These are phyloP conservation scores for Luffa acutangula DNA, from an alignment of 306 rosid species.

Conservation along the genomic window DNA sequence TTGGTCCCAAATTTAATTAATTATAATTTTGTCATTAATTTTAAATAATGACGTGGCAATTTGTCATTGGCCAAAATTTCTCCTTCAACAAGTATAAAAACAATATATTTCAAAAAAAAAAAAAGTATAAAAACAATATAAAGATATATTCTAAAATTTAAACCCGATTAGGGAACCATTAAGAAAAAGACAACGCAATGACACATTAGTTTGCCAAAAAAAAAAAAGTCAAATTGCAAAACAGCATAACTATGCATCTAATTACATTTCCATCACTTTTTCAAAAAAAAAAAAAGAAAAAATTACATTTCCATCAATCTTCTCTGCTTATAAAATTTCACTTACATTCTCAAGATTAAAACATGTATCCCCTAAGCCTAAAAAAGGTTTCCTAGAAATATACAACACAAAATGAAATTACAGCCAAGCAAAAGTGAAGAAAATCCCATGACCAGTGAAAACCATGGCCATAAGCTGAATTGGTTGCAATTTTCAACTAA, in stretches of 20 bases:
- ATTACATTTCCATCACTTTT: not conserved
- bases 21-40: no score
- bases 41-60: no score
- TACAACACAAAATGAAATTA: not conserved
- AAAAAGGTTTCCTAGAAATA: not conserved
- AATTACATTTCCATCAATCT: not conserved
- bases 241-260: not conserved
- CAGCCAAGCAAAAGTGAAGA: not conserved
- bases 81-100: no score
- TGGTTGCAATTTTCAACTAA: not conserved
- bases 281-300: no score
- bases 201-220: not conserved
- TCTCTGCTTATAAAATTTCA: not conserved
- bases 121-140: no score
- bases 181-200: not conserved
- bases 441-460: not conserved
- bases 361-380: not conserved
- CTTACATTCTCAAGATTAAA: not conserved
- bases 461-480: not conserved
- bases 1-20: no score
- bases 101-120: no score
- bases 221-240: not conserved
- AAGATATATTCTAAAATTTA: no score
- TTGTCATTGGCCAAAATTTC: no score
- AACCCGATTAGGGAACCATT: no score